Evolutionary conservation across 2,329 filamentous ascomycete species (phyloP).

Genomic region (Botrytis medusae): DNA sequence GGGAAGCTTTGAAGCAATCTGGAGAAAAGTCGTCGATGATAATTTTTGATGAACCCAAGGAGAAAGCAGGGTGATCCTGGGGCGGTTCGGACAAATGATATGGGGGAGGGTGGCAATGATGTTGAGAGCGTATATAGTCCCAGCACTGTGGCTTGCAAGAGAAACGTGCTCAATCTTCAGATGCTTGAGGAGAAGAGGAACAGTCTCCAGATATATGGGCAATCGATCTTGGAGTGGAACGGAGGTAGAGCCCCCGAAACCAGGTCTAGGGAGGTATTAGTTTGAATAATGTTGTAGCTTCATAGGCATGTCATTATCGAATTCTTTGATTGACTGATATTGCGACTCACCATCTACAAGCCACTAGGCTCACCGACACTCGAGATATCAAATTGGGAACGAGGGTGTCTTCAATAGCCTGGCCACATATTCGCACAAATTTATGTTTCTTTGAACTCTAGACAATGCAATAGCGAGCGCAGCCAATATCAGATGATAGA

Average conservation of each 20-base stretch:
- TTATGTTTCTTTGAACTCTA: background rate
- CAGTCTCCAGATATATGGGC: slow-evolving; percentile 44
- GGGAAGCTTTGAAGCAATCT: slow-evolving; percentile 28
- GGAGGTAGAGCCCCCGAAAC: slow-evolving; percentile 46
- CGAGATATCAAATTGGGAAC: background rate
- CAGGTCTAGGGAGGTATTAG: slow-evolving; percentile 41
- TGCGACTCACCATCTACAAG: too few relatives aligned
- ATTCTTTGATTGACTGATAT: background rate
- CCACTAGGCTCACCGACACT: background rate
- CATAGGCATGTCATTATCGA: background rate
- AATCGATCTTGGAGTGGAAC: slow-evolving; percentile 43
- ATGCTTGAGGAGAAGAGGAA: slow-evolving; percentile 42
- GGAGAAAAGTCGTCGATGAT: slow-evolving; percentile 24
- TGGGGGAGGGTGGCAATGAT: slow-evolving; percentile 40
- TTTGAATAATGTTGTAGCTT: background rate
- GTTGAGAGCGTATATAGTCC: slow-evolving; percentile 47
- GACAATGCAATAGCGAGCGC: background rate
- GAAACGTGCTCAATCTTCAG: slow-evolving; percentile 42
- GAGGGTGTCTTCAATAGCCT: background rate
- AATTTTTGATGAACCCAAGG: slow-evolving; percentile 44
- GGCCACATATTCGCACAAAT: background rate
- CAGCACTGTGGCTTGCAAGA: slow-evolving; percentile 45
- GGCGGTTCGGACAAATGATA: slow-evolving; percentile 36
- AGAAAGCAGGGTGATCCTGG: slow-evolving; percentile 33
- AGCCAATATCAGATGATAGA: background rate